Evolutionary conservation across 2,329 filamentous ascomycete genomes (phyloP).

Genomic region (Ophiostoma sp.): DNA sequence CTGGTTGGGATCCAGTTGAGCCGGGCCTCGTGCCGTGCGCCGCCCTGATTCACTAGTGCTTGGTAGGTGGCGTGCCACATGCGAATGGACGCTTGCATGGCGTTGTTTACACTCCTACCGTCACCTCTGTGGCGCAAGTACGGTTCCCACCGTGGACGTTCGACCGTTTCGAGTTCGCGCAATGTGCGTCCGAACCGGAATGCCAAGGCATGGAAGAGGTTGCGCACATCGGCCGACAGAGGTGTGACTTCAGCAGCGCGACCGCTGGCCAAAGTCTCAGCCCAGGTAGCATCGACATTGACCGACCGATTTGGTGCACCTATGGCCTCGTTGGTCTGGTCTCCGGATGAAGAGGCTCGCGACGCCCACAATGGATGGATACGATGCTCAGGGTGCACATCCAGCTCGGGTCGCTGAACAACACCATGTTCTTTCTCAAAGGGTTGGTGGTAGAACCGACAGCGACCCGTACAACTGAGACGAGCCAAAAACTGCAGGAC

Average conservation of each 20-base stretch:
- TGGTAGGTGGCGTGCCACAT: conserved; percentile 25
- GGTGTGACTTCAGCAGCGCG: not conserved
- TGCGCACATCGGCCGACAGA: conserved; percentile 26
- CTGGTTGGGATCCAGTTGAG: conserved; percentile 25
- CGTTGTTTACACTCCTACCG: not conserved
- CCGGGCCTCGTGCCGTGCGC: not conserved
- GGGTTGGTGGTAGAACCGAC: conserved; percentile 25
- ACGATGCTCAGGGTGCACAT: conserved; percentile 39
- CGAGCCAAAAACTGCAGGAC: conserved; percentile 37
- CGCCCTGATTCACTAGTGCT: not conserved
- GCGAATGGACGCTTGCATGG: conserved; percentile 6
- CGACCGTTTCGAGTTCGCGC: conserved; percentile 28
- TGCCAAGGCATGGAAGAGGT: conserved; percentile 35
- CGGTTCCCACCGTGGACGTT: conserved; percentile 17
- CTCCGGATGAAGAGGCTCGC: not conserved
- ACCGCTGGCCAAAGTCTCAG: conserved; percentile 24
- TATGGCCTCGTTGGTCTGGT: conserved; percentile 26
- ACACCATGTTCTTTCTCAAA: conserved; percentile 30
- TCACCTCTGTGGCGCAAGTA: not conserved
- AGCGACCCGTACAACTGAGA: conserved; percentile 30
- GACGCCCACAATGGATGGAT: conserved; percentile 20
- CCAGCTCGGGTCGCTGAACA: conserved; percentile 34
- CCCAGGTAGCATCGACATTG: conserved; percentile 29
- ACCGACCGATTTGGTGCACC: conserved; percentile 26
- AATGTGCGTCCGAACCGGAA: conserved; percentile 36